Conservation (phyloP, 2,329 filamentous ascomycete genomes). For the Chaetomiaceae sp. region DNA sequence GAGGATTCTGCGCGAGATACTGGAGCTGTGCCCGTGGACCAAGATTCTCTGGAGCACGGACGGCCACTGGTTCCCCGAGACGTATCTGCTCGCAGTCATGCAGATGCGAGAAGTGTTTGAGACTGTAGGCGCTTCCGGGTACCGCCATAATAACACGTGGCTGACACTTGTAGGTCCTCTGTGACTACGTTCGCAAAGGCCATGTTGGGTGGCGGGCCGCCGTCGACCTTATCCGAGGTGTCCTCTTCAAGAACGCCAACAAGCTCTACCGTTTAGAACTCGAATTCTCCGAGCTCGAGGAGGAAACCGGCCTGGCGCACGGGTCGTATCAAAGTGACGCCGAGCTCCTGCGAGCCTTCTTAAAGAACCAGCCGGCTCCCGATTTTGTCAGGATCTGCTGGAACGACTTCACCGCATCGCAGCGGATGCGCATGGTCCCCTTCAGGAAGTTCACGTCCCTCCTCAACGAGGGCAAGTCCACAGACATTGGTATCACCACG, state of each 20-base stretch:
- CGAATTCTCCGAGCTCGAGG: slow-evolving; percentile 33
- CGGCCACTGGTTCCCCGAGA: slow-evolving; percentile 75
- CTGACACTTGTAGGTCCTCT: slow-evolving; percentile 48
- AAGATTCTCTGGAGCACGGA: slow-evolving; percentile 80
- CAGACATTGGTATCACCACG: slow-evolving; percentile 57
- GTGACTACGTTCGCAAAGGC: slow-evolving; percentile 60
- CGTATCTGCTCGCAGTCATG: slow-evolving; percentile 65
- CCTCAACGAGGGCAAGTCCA: slow-evolving; percentile 41
- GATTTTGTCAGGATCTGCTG: slow-evolving; percentile 72
- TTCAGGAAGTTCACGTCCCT: slow-evolving; percentile 51
- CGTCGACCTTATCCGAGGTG: slow-evolving; percentile 57
- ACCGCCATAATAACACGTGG: neutral
- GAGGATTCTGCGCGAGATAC: slow-evolving; percentile 62
- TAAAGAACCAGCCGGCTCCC: slow-evolving; percentile 45
- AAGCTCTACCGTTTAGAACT: slow-evolving; percentile 63
- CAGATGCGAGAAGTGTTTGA: slow-evolving; percentile 70
- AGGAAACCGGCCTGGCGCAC: slow-evolving; percentile 22
- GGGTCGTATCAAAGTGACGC: slow-evolving; percentile 31
- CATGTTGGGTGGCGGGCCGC: slow-evolving; percentile 61
- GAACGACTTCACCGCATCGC: slow-evolving; percentile 70
- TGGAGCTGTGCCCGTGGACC: slow-evolving; percentile 69
- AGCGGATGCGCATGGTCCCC: slow-evolving; percentile 64
- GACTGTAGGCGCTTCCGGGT: slow-evolving; percentile 43
- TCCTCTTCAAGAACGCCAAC: slow-evolving; percentile 76
- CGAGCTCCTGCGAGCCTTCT: slow-evolving; percentile 38